These are phyloP conservation scores for Colletotrichum liriopes DNA, from an alignment of 2,329 filamentous ascomycete species.

Conservation along the genomic window DNA sequence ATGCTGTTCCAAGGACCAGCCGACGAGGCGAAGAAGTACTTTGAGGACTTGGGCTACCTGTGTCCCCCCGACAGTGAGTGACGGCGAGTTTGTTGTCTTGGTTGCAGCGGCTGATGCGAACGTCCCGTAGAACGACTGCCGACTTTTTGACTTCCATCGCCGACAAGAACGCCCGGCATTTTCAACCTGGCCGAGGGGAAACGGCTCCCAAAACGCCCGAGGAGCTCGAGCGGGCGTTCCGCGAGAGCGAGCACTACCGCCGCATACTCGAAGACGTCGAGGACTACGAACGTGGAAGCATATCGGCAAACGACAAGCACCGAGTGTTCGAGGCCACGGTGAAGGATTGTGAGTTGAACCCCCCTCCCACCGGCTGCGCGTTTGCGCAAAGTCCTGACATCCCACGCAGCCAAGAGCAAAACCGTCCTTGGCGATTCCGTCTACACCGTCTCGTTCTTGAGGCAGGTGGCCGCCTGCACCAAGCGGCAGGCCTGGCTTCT, in stretches of 20 bases:
- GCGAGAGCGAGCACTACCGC: constrained; percentile 69
- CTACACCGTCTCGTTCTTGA: constrained; percentile 82
- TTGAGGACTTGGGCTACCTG: constrained; percentile 81
- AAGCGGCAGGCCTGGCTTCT: constrained; percentile 85
- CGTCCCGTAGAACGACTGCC: constrained; percentile 66
- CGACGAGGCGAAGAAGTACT: constrained; percentile 78
- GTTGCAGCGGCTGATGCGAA: constrained; percentile 69
- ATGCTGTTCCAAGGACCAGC: constrained; percentile 84
- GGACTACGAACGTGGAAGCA: constrained; percentile 52
- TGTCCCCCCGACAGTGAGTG: constrained; percentile 64
- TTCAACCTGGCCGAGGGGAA: constrained; percentile 71
- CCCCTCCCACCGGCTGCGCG: fast-evolving
- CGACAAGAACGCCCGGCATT: constrained; percentile 75
- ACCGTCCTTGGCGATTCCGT: constrained; percentile 78
- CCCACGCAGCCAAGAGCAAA: constrained; percentile 72
- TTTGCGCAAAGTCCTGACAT: not conserved
- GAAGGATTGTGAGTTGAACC: constrained; percentile 19
- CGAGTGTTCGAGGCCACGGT: constrained; percentile 34
- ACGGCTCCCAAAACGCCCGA: constrained; percentile 75
- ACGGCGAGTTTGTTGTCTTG: constrained; percentile 44
- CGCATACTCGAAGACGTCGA: constrained; percentile 70
- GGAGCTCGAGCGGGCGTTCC: constrained; percentile 74
- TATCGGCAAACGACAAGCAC: constrained; percentile 51
- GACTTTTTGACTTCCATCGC: constrained; percentile 81
- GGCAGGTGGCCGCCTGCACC: constrained; percentile 79